Evolutionary conservation across 2,329 filamentous ascomycete species (phyloP).

Genomic region (Geosmithia morbida): DNA sequence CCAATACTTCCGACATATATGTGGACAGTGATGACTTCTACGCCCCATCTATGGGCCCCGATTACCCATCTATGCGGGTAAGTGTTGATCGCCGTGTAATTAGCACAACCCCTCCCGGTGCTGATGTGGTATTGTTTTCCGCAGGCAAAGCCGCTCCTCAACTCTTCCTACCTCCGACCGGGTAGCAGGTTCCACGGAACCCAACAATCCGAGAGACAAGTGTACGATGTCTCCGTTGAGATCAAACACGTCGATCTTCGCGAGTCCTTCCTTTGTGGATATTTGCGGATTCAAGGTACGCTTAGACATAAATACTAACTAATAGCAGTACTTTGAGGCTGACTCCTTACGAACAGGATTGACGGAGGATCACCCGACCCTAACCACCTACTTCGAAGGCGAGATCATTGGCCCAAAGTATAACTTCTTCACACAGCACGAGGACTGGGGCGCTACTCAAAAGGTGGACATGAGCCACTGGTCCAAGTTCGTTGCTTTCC

Average conservation of each 20-base stretch:
- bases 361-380: slow-evolving; percentile 89
- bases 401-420: slow-evolving; percentile 95
- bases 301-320: not conserved
- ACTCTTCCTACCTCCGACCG: slow-evolving; percentile 73
- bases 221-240: slow-evolving; percentile 92
- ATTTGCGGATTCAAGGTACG: slow-evolving; percentile 83
- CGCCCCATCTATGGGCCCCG: slow-evolving; percentile 21
- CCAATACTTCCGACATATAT: slow-evolving; percentile 8
- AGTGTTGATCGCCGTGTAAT: slow-evolving; percentile 28
- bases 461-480: slow-evolving; percentile 90
- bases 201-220: slow-evolving; percentile 83
- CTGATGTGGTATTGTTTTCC: not conserved
- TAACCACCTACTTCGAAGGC: slow-evolving; percentile 96
- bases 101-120: not conserved
- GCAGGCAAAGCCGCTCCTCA: slow-evolving; percentile 61
- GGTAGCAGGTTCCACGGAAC: slow-evolving; percentile 83
- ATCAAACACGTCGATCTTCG: slow-evolving; percentile 93
- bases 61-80: slow-evolving; percentile 21
- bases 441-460: slow-evolving; percentile 81
- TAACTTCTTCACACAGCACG: slow-evolving; percentile 80
- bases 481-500: slow-evolving; percentile 79
- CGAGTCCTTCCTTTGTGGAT: slow-evolving; percentile 89
- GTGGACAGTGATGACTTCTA: slow-evolving; percentile 11
- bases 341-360: slow-evolving; percentile 42
- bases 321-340: not conserved